phyloP scores from a whole-genome alignment of 116 monocot genomes.

The Trichopus zeylanicus region DNA sequence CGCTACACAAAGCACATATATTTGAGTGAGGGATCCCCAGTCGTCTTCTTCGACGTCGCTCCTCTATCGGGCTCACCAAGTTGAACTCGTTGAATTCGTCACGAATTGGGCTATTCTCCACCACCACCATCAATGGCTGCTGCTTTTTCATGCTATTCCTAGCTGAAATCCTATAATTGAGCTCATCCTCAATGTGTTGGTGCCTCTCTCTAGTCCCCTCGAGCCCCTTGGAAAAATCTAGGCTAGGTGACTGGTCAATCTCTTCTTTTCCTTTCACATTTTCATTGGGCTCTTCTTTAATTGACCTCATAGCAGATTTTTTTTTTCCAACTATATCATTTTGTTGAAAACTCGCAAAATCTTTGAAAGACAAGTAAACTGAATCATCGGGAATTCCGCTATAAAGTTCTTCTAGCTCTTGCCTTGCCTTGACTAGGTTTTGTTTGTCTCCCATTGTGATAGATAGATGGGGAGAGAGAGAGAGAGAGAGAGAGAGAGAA shows the following conservation, averaged over 20 bases:
- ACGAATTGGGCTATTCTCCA: not conserved
- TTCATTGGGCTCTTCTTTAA: not conserved
- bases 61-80: not conserved
- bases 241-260: conserved; percentile 5
- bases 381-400: conserved; percentile 30
- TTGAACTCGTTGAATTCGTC: conserved; percentile 1
- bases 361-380: conserved; percentile 36
- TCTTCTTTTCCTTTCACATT: not conserved
- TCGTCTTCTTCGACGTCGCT: conserved; percentile 5
- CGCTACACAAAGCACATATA: conserved; percentile 29
- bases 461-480: too few relatives aligned
- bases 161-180: not conserved
- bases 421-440: conserved; percentile 12
- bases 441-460: not conserved
- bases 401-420: conserved; percentile 30
- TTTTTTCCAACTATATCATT: not conserved
- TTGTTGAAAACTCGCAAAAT: conserved; percentile 17
- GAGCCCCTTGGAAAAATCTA: conserved; percentile 12
- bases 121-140: not conserved
- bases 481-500: not conserved
- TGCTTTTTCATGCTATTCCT: not conserved
- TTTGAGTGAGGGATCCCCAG: conserved; percentile 43
- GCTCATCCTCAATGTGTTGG: not conserved
- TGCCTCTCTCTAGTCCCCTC: not conserved
- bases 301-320: not conserved